These are phyloP conservation scores for Alternaria conjuncta DNA, from an alignment of 2,329 filamentous ascomycete species.

Conservation along the genomic window DNA sequence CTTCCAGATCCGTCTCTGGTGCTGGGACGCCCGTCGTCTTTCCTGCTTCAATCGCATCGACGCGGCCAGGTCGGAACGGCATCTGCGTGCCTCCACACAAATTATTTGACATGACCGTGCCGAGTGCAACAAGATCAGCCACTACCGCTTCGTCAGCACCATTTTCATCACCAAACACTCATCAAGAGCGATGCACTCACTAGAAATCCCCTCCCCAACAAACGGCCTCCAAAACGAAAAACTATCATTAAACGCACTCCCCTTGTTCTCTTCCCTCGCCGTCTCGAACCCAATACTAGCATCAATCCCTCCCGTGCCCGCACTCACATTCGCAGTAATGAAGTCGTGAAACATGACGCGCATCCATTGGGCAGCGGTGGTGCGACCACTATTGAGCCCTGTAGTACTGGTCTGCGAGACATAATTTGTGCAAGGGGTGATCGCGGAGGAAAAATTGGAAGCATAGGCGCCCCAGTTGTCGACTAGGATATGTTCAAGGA, in stretches of 20 bases:
- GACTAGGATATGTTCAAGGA: slow-evolving; percentile 23
- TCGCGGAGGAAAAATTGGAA: slow-evolving; percentile 24
- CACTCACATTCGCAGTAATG: slow-evolving; percentile 28
- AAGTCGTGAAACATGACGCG: slow-evolving; percentile 42
- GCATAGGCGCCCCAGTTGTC: slow-evolving; percentile 24
- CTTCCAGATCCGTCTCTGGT: slow-evolving; percentile 29
- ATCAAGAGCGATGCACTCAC: neutral
- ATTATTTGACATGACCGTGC: slow-evolving; percentile 31
- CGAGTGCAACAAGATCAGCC: slow-evolving; percentile 37
- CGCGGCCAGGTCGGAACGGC: slow-evolving; percentile 29
- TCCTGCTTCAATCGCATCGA: slow-evolving; percentile 32
- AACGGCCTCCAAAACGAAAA: slow-evolving; percentile 31
- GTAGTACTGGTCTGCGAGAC: slow-evolving; percentile 12
- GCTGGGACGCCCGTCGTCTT: slow-evolving; percentile 32
- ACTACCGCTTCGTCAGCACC: slow-evolving; percentile 9
- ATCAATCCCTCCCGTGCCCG: slow-evolving; percentile 39
- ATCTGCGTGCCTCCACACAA: slow-evolving; percentile 32
- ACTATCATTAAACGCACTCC: slow-evolving; percentile 38
- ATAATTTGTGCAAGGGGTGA: slow-evolving; percentile 24
- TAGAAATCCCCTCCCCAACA: slow-evolving; percentile 17
- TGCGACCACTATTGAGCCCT: slow-evolving; percentile 12
- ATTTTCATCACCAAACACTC: neutral
- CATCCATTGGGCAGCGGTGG: slow-evolving; percentile 32
- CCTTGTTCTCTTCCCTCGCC: slow-evolving; percentile 29
- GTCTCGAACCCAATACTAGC: slow-evolving; percentile 41